A percentile compares a stretch with the other conserved stretches of the same genome.
phyloP scores from a whole-genome alignment of 768 basidiomycete species.

The Myochromella boudieri region DNA sequence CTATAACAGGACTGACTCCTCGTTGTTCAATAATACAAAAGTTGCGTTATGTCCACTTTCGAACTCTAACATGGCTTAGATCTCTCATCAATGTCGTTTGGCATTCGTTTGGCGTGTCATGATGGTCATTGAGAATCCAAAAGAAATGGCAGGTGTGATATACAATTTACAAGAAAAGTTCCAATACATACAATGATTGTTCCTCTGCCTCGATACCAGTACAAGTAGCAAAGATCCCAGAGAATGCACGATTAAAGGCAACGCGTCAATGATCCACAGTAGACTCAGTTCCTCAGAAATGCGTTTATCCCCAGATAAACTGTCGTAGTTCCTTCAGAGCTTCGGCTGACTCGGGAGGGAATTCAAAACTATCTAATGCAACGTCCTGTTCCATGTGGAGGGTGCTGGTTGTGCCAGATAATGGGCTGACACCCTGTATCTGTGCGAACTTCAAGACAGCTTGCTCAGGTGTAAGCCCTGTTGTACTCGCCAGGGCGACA shows the following conservation, averaged over 20 bases:
- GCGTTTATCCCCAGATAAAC: constrained; percentile 16
- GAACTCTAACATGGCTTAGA: too few species aligned
- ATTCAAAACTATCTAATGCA: constrained; percentile 29
- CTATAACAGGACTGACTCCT: too few species aligned
- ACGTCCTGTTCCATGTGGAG: constrained; percentile 70
- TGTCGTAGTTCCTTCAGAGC: constrained; percentile 14
- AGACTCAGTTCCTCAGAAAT: not conserved
- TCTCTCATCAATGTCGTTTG: too few species aligned
- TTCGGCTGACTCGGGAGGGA: constrained; percentile 12
- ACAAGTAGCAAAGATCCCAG: too few species aligned
- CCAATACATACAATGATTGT: not conserved
- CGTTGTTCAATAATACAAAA: too few species aligned
- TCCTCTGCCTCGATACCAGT: too few species aligned
- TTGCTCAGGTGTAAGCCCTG: constrained; percentile 62
- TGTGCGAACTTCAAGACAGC: constrained; percentile 70
- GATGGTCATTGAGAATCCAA: too few species aligned
- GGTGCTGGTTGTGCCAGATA: constrained; percentile 73
- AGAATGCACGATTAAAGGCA: too few species aligned
- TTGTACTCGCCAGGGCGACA: constrained; percentile 39
- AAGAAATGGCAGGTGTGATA: not conserved
- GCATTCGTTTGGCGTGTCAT: too few species aligned
- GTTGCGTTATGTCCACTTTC: too few species aligned
- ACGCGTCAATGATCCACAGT: too few species aligned
- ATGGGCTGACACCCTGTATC: constrained; percentile 61
- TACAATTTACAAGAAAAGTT: not conserved